Base-by-base conservation (phyloP, 441 rosid genomes). In the Daphne laureola region DNA sequence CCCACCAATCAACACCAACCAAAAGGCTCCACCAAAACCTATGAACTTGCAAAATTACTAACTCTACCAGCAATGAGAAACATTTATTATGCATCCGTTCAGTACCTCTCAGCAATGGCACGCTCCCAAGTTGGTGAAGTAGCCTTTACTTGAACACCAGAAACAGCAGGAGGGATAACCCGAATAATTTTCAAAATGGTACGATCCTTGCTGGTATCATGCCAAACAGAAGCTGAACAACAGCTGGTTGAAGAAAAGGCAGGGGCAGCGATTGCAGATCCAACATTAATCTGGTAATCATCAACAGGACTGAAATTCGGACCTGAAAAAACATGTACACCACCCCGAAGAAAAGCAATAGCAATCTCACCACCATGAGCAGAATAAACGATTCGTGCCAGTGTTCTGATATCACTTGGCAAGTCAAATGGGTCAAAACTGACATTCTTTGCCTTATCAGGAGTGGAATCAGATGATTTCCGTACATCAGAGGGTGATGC, bases 1-100 rank as follows among this genome's bases (percentile, higher is more conserved):
- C 99, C 98, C 99, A 90, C 99, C 99, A 94, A 76, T 90, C 98
- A 74, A 94, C 99, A 55, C 97, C 97, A 48, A 94, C 98, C 86
- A 90, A 76, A 74, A 94, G 99, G 73, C 98, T 87, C 99, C 99
- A 94, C 99, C 99, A 94, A 79, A 94, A 94, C 85, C 99, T 94
- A 74, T 31, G 11, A 9, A 31, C 43, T 47, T 53, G 23, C n/a
- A 31, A 31, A 31, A 31, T 31, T 4, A 31, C 38, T 31, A 5
- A 31, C 38, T 31, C 38, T 31, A 31, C 38, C 38, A 4, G 51
- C 5, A 12, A 31, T 31, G 38, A 31, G 36, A 52, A 18, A 61
- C 51, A 49, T 7, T 23, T 17, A 59, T 8, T 4, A 43, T 11
- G 23, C 46, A 57, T 44, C 46, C 53, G 53, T 54, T 25, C 43